phyloP scores from a whole-genome alignment of 2,329 filamentous ascomycete species.

The Arthrobotrys sinensis region DNA sequence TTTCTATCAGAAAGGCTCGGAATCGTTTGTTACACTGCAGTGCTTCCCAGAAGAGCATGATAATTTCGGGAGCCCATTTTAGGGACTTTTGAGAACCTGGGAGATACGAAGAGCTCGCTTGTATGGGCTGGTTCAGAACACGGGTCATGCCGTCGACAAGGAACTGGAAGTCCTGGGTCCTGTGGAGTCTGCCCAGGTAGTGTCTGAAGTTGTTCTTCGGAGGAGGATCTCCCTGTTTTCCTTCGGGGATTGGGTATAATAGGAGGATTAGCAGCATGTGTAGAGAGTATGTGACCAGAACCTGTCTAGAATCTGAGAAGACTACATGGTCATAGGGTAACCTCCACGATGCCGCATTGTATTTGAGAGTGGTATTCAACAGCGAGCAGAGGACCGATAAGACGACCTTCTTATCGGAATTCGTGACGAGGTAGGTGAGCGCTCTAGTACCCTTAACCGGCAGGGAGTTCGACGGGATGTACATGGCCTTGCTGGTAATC shows the following conservation, averaged over 20 bases:
- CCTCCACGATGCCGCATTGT: slow-evolving; percentile 93
- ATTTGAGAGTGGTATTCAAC: slow-evolving; percentile 82
- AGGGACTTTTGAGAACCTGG: slow-evolving; percentile 84
- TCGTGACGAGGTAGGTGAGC: slow-evolving; percentile 87
- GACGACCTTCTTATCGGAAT: slow-evolving; percentile 67
- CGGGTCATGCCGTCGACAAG: slow-evolving; percentile 94
- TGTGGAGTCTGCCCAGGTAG: slow-evolving; percentile 89
- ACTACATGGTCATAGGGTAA: slow-evolving; percentile 94
- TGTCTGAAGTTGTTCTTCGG: slow-evolving; percentile 92
- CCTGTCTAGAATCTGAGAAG: slow-evolving; percentile 90
- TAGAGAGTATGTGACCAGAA: slow-evolving; percentile 90
- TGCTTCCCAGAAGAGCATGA: slow-evolving; percentile 97
- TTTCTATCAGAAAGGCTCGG: slow-evolving; percentile 95
- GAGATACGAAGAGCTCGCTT: slow-evolving; percentile 88
- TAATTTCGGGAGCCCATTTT: slow-evolving; percentile 93
- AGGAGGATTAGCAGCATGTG: slow-evolving; percentile 90
- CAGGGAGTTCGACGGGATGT: slow-evolving; percentile 84
- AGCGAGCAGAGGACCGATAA: slow-evolving; percentile 87
- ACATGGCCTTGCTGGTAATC: slow-evolving; percentile 91
- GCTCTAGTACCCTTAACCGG: slow-evolving; percentile 86
- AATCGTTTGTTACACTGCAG: slow-evolving; percentile 98
- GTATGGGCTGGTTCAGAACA: slow-evolving; percentile 91
- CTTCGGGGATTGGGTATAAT: slow-evolving; percentile 89
- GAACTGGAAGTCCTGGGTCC: slow-evolving; percentile 97
- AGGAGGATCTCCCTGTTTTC: slow-evolving; percentile 75